These are phyloP conservation scores for Chrysoporthe austroafricana DNA, from an alignment of 2,329 filamentous ascomycete genomes.

Conservation along the genomic window DNA sequence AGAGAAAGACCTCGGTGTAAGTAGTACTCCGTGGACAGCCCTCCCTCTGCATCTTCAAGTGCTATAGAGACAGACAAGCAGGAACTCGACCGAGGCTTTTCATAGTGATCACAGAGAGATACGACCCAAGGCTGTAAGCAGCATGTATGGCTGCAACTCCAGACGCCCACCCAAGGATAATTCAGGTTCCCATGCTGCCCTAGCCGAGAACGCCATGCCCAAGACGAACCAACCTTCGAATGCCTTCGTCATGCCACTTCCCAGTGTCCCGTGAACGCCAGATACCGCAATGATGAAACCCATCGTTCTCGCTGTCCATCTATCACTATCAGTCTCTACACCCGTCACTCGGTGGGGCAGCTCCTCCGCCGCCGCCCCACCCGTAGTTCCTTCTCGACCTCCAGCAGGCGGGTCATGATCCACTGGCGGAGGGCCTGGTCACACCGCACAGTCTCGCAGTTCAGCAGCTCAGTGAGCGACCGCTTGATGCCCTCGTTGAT, in stretches of 20 bases:
- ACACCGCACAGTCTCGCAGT: conserved; percentile 58
- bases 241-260: conserved; percentile 2
- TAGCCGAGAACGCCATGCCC: conserved; percentile 18
- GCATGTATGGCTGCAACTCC: neutral
- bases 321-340: neutral
- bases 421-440: conserved; percentile 59
- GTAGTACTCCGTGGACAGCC: neutral
- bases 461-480: conserved; percentile 63
- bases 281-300: neutral
- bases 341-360: conserved; percentile 33
- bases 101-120: neutral
- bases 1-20: neutral
- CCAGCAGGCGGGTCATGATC: conserved; percentile 63
- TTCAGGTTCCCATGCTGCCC: neutral
- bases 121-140: neutral
- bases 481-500: conserved; percentile 66
- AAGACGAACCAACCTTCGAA: neutral
- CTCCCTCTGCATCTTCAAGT: neutral
- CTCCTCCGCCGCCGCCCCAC: conserved; percentile 55
- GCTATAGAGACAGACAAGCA: neutral
- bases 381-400: conserved; percentile 62
- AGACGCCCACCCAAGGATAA: neutral
- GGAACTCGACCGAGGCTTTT: neutral
- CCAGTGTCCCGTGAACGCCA: neutral
- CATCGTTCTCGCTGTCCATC: neutral